Conservation (phyloP, 2,329 filamentous ascomycete species). For the Trichoderma sp. region DNA sequence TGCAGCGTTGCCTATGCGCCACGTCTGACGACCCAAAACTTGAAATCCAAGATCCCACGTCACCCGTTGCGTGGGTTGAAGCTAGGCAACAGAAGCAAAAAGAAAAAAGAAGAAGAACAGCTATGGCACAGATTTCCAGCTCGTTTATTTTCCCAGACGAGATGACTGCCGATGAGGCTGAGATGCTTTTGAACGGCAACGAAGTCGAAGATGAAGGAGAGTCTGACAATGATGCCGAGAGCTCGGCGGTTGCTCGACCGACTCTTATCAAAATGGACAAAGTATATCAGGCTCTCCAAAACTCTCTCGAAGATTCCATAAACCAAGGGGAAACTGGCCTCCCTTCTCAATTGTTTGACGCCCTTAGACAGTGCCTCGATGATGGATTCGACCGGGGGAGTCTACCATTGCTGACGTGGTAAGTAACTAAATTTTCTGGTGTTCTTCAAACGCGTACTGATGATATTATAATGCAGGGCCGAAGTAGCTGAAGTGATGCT, state of each 20-base stretch:
- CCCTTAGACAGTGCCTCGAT: slow-evolving; percentile 29
- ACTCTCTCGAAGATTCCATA: slow-evolving; percentile 22
- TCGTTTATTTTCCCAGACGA: slow-evolving; percentile 39
- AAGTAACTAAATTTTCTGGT: slow-evolving; percentile 12
- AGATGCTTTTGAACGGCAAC: slow-evolving; percentile 19
- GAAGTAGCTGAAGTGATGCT: slow-evolving; percentile 25
- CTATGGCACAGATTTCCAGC: slow-evolving; percentile 30
- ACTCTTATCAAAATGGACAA: slow-evolving; percentile 27
- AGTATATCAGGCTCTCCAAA: slow-evolving; percentile 25
- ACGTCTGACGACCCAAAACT: slow-evolving; percentile 26
- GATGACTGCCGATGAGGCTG: slow-evolving; percentile 29
- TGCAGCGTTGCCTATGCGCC: slow-evolving; percentile 40
- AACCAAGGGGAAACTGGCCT: slow-evolving; percentile 26
- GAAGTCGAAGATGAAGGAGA: not conserved
- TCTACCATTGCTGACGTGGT: slow-evolving; percentile 36
- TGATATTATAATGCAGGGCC: slow-evolving; percentile 24
- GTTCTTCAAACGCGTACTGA: not conserved
- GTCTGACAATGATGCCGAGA: not conserved
- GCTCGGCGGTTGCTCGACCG: slow-evolving; percentile 15
- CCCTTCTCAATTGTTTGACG: slow-evolving; percentile 27
- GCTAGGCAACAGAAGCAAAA: slow-evolving; percentile 27
- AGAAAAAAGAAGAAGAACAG: slow-evolving; percentile 29
- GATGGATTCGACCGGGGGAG: slow-evolving; percentile 26
- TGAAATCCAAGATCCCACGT: slow-evolving; percentile 30
- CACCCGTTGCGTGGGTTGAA: slow-evolving; percentile 28